phyloP scores from a whole-genome alignment of 2,329 filamentous ascomycete species.

The Nectriaceae sp. region DNA sequence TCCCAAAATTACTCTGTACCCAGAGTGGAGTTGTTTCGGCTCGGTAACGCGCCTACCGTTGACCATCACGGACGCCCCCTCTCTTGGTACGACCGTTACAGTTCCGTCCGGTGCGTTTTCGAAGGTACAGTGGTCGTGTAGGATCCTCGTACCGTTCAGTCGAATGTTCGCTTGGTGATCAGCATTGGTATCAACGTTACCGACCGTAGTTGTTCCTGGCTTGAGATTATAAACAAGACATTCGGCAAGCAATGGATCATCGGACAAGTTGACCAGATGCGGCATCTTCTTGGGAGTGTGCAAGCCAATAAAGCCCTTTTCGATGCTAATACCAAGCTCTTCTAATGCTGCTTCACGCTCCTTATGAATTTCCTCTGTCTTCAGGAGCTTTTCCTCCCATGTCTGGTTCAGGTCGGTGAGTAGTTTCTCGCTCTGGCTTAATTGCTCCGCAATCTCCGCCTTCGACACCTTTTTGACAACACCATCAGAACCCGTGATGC shows the following conservation, averaged over 20 bases:
- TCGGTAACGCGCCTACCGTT: constrained; percentile 90
- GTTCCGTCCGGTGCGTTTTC: constrained; percentile 85
- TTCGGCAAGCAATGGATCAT: constrained; percentile 89
- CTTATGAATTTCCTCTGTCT: constrained; percentile 97
- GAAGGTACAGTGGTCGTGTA: constrained; percentile 90
- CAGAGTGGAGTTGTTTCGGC: constrained; percentile 82
- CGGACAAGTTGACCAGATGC: constrained; percentile 96
- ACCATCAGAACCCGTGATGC: constrained; percentile 84
- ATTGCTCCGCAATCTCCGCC: constrained; percentile 94
- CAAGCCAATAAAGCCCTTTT: constrained; percentile 94
- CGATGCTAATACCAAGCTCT: constrained; percentile 97
- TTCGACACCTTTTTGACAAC: constrained; percentile 94
- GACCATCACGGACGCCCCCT: constrained; percentile 97
- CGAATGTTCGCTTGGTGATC: constrained; percentile 81
- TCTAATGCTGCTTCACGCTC: constrained; percentile 93
- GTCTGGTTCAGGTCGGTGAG: constrained; percentile 96
- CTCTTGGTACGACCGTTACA: constrained; percentile 86
- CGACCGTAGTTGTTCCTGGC: constrained; percentile 89
- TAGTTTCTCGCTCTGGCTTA: constrained; percentile 94
- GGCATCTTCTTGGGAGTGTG: constrained; percentile 99
- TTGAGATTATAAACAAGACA: constrained; percentile 98
- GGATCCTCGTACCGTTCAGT: constrained; percentile 88
- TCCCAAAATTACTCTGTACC: constrained; percentile 91
- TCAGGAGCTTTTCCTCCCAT: constrained; percentile 94
- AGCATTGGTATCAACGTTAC: constrained; percentile 84